These are phyloP conservation scores for Phytopythium helicoides DNA, from an alignment of 352 stramenopile species.

Conservation along the genomic window DNA sequence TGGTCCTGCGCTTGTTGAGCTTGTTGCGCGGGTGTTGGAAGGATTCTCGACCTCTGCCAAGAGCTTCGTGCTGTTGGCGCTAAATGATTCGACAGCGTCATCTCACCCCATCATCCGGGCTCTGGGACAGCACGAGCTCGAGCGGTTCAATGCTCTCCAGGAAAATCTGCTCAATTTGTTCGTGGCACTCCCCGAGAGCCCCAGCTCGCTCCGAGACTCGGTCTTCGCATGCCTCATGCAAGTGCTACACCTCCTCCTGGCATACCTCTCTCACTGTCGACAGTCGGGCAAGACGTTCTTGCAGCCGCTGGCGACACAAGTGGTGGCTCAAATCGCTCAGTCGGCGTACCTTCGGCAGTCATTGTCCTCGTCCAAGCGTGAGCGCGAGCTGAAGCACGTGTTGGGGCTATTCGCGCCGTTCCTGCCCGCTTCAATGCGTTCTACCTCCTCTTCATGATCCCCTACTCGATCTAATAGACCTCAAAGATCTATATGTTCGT, in stretches of 20 bases:
- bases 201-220: constrained; percentile 15
- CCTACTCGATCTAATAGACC: not conserved
- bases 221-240: constrained; percentile 61
- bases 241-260: constrained; percentile 60
- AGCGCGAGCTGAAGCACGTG: constrained; percentile 45
- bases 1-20: constrained; percentile 18
- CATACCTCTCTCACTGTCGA: constrained; percentile 45
- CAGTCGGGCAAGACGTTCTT: constrained; percentile 32
- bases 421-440: not conserved
- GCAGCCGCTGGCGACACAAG: constrained; percentile 33
- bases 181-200: constrained; percentile 36
- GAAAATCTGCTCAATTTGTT: constrained; percentile 72
- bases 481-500: not conserved
- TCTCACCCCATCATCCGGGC: constrained; percentile 7
- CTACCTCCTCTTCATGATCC: not conserved
- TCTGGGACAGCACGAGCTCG: constrained; percentile 39
- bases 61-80: constrained; percentile 33
- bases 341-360: constrained; percentile 69
- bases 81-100: constrained; percentile 17
- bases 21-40: constrained; percentile 25
- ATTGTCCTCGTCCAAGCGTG: constrained; percentile 38
- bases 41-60: constrained; percentile 39
- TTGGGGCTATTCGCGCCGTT: constrained; percentile 41
- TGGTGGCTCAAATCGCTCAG: constrained; percentile 44
- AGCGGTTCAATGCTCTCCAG: constrained; percentile 51